phyloP scores from a whole-genome alignment of 495 filamentous ascomycete genomes.

The Aspergillus homomorphus region DNA sequence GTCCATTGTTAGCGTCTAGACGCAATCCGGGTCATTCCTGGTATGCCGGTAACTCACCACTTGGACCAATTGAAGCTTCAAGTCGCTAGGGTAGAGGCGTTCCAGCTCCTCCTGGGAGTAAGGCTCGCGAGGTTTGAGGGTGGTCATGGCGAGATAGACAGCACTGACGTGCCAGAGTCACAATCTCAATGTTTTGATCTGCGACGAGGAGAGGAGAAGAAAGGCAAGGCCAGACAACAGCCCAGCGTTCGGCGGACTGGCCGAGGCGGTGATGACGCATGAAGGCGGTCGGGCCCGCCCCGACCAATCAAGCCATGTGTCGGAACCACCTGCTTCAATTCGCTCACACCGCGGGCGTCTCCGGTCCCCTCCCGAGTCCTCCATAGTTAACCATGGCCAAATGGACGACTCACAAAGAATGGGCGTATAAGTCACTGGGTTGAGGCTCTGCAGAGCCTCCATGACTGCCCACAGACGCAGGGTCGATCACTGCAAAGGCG shows the following conservation, averaged over 20 bases:
- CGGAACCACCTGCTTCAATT: too few species aligned
- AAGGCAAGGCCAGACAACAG: background rate
- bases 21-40: background rate
- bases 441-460: too few species aligned
- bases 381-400: too few species aligned
- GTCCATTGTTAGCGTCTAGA: background rate
- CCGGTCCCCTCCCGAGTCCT: too few species aligned
- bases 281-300: conserved; percentile 11
- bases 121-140: conserved; percentile 66
- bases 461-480: too few species aligned
- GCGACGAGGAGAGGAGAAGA: background rate
- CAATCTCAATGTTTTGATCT: background rate
- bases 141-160: conserved; percentile 58
- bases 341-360: too few species aligned
- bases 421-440: too few species aligned
- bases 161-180: background rate
- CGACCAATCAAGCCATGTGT: conserved; percentile 26
- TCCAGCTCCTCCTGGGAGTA: conserved; percentile 80
- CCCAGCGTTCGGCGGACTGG: background rate
- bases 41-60: conserved; percentile 51
- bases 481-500: background rate
- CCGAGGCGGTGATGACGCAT: conserved; percentile 20
- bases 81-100: conserved; percentile 70
- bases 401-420: too few species aligned
- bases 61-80: conserved; percentile 87